Base-by-base conservation (phyloP, 2,329 filamentous ascomycete species). In the Colletotrichum godetiae region DNA sequence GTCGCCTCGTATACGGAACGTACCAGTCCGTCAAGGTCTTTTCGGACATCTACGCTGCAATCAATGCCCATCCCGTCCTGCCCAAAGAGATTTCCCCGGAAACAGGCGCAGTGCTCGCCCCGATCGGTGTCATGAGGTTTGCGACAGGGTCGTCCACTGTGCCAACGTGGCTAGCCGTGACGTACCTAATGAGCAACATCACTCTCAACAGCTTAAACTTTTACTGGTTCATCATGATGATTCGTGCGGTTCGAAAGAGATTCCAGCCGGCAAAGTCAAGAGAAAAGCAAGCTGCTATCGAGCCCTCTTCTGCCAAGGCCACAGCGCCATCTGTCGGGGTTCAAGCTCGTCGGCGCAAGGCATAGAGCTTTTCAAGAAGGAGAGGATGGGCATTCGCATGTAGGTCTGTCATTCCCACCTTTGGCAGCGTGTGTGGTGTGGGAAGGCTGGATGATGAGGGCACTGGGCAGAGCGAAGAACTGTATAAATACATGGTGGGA, bases 161-260 rank as follows among this genome's bases (percentile, higher is more conserved):
- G 3, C 94, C 94, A 0, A 37, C 90, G 1, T 96, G 94, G 94
- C 86, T 97, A 27, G 91, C 90, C 1, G 83, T 82, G 15, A 84
- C 90, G 33, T 97, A 97, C 79, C 82, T 95, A 7, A 87, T 86
- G 11, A 91, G 90, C 79, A 97, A 97, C 81, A 67, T 94, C 24
- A 89, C 89, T 0, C 87, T 97, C 31, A 96, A 95, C 79, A 87
- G 88, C 13, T 85, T 97, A 65, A 97, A 97, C 83, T 91, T 94
- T 78, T 94, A 92, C 83, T 97, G 94, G 94, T 97, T 96, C 80
- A 87, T 91, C 79, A 95, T 94, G 88, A 97, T 97, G 94, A 91
- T 97, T 75, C 87, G 90, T 73, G 93, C 94, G 10, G 90, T 97
- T 13, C 88, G 91, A 73, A 95, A 94, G 85, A 88, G 94, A 31